Evolutionary conservation across 2,329 filamentous ascomycete genomes (phyloP), one percentile per base, ranked within the genome.

Genomic region (Mariannaea elegans): DNA sequence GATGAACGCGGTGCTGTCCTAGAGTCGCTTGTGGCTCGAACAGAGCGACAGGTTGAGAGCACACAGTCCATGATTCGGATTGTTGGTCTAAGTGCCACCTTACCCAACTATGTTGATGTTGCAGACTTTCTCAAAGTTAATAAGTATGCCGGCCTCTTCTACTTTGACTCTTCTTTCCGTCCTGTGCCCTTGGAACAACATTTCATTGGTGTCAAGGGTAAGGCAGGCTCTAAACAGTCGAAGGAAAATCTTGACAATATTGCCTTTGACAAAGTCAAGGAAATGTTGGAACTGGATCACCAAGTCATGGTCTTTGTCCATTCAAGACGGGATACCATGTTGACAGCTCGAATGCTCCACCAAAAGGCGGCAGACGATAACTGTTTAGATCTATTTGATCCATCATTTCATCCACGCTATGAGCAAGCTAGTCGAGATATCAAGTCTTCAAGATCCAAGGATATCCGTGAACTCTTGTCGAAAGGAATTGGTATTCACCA

Each of bases 271-370:
- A 99, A 99, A 74, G 93, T 97, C 45, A 90, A 89, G 67, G 91
- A 95, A 51, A 97, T 99, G 94, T 82, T 99, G 3, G 87, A 93
- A 72, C 82, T 84, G 59, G 94, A 92, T n/a, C 95, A 99, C 71
- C 95, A 99, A 75, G 86, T 99, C 66, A 99, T 99, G 96, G 94
- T 99, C 0, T 99, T 99, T 75, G 96, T 99, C 10, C 96, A 99
- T 75, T 97, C 94, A 1, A 86, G 95, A 23, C 94, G 97, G 73
- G 96, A 99, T 69, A 99, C 96, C 0, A 87, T 97, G 66, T 86
- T 90, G 62, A 96, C 94, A 1, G 94, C 95, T 44, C 90, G 91
- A 65, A 92, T 90, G 80, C 81, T 99, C 23, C 88, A 91, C 62
- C 90, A 97, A 68, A 93, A 95, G 81, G 95, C 95, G 1, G 81